A percentile compares a stretch with the other conserved stretches of the same genome.
Conservation (phyloP, 202 grass and related monocot species). For the Eragrostis tef region DNA sequence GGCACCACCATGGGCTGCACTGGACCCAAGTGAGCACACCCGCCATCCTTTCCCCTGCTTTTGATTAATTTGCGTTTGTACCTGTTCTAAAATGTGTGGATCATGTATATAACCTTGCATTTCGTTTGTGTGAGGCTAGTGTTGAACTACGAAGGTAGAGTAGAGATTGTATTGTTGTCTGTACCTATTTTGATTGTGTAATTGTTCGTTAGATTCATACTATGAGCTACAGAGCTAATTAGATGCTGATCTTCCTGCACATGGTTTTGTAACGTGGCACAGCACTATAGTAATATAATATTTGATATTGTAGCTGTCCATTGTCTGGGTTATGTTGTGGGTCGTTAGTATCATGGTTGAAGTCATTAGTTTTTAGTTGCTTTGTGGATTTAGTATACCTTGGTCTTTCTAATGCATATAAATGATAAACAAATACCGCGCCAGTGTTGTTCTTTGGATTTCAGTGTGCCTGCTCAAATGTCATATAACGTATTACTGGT, state of each 20-base stretch:
- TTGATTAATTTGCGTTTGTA: conserved; percentile 2
- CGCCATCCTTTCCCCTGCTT: neutral
- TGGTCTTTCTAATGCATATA: conserved; percentile 12
- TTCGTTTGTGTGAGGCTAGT: neutral
- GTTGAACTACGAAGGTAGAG: neutral
- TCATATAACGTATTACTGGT: neutral
- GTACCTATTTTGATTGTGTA: neutral
- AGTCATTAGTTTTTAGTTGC: neutral
- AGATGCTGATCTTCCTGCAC: conserved; percentile 19
- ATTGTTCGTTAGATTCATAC: neutral
- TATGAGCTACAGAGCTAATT: neutral
- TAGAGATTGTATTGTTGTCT: neutral
- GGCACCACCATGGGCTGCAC: conserved; percentile 99
- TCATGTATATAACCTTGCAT: neutral
- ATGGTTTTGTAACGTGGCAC: neutral
- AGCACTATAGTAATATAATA: neutral
- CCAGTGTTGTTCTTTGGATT: neutral
- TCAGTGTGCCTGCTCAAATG: neutral
- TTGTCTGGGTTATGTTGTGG: conserved; percentile 21
- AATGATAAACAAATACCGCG: neutral
- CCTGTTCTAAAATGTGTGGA: neutral
- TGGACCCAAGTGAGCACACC: conserved; percentile 82
- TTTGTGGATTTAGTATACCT: neutral
- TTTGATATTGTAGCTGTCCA: neutral
- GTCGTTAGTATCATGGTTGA: conserved; percentile 38